phyloP scores from a whole-genome alignment of 352 stramenopile species.

The Phytophthora cryptogea region DNA sequence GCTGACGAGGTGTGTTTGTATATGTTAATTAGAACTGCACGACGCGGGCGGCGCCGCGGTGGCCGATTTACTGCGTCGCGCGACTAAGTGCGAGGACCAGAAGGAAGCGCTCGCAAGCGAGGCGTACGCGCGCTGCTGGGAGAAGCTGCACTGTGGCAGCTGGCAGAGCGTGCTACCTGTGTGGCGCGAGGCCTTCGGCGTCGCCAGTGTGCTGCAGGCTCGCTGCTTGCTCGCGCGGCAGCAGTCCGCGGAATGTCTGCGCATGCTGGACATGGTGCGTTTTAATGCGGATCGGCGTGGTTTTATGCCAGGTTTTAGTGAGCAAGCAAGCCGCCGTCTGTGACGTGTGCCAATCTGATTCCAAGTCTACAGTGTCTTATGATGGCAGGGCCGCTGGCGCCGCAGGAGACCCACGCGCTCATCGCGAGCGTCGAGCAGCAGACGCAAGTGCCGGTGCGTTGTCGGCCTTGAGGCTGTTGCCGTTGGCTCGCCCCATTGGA shows the following conservation, averaged over 20 bases:
- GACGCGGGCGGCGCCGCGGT: slow-evolving; percentile 49
- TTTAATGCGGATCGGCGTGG: slow-evolving; percentile 4
- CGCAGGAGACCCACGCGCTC: slow-evolving; percentile 48
- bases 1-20: neutral
- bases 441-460: slow-evolving; percentile 10
- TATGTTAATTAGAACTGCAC: slow-evolving; percentile 37
- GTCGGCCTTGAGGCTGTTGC: neutral
- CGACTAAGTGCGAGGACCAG: slow-evolving; percentile 8
- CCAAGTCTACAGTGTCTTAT: slow-evolving; percentile 54
- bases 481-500: neutral
- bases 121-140: slow-evolving; percentile 70
- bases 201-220: slow-evolving; percentile 59
- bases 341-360: slow-evolving; percentile 11
- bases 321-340: slow-evolving; percentile 3
- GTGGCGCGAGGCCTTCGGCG: slow-evolving; percentile 69
- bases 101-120: slow-evolving; percentile 24
- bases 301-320: slow-evolving; percentile 16
- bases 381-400: slow-evolving; percentile 69
- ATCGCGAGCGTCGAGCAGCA: slow-evolving; percentile 42
- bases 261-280: slow-evolving; percentile 68
- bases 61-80: slow-evolving; percentile 44
- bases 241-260: slow-evolving; percentile 37
- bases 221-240: slow-evolving; percentile 31
- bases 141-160: slow-evolving; percentile 71
- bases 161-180: slow-evolving; percentile 64